Base-by-base conservation (phyloP, 768 basidiomycete species). In the Termitomyces sp. region DNA sequence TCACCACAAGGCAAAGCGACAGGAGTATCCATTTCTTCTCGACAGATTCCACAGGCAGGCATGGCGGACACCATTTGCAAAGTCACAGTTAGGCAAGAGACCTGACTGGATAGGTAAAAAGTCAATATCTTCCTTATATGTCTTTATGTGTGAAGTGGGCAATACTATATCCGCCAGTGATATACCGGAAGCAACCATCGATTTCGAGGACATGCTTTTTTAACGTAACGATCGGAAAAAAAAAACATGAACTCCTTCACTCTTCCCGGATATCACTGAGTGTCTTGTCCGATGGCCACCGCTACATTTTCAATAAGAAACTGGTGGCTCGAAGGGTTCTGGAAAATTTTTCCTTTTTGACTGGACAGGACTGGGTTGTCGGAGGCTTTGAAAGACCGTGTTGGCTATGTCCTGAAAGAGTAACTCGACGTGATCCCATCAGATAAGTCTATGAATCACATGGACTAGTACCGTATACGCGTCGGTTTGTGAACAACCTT, bases 1-100 rank as follows among this genome's bases (percentile, higher is more conserved):
- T 51, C 61, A 88, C 86, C 86, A 65, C 86, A 88, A 38, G 86
- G 85, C 0, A 85, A 61, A 11, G 78, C 78, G 3, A 84, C 81
- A 1, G 86, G 86, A 29, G 66, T 74, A 31, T 78, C 79, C 50
- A 82, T 65, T 7, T 67, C 64, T 39, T 85, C 82, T 22, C 82
- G 72, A 64, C 86, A 89, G 59, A 88, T 84, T 52, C 76, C 74
- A 66, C 86, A 88, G 32, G 76, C 70, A 33, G 75, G 70, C 82
- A 82, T 80, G 46, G 27, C 39, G 29, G 27, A 12, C 11, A 35
- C 44, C 33, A 50, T 41, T 41, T 42, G 39, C 33, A 18, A 18
- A 33, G 36, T 32, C n/a, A 33, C 25, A 32, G 38, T 25, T n/a
- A 15, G 7, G n/a, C 1, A 32, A 22, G 22, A 31, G 15, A 36